Conservation (phyloP, 768 basidiomycete genomes). For the Chalciporus piperatus region DNA sequence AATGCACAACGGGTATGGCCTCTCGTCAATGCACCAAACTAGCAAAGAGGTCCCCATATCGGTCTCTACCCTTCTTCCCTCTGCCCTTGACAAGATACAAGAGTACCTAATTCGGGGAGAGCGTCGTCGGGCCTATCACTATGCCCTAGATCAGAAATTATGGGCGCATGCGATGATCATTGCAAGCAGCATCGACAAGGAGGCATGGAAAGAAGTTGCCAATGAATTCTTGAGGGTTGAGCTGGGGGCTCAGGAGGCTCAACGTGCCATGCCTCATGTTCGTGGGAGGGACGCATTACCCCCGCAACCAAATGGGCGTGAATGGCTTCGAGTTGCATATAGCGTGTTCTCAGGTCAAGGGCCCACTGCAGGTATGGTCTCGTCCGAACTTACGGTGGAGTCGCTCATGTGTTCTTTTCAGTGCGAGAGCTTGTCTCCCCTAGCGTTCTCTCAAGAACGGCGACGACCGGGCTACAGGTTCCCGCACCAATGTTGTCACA, state of each 20-base stretch:
- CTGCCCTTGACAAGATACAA: slow-evolving; percentile 74
- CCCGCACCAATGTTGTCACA: slow-evolving; percentile 32
- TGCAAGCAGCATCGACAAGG: slow-evolving; percentile 88
- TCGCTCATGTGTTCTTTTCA: slow-evolving; percentile 27
- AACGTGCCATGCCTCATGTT: slow-evolving; percentile 10
- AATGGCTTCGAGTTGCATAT: slow-evolving; percentile 77
- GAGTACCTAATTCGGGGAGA: slow-evolving; percentile 80
- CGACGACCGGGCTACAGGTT: slow-evolving; percentile 38
- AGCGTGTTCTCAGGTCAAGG: slow-evolving; percentile 85
- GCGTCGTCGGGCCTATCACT: slow-evolving; percentile 81
- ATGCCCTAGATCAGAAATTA: slow-evolving; percentile 81
- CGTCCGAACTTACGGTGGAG: background rate
- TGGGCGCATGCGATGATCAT: slow-evolving; percentile 98
- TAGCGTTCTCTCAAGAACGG: slow-evolving; percentile 44
- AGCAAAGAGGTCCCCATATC: slow-evolving; percentile 53
- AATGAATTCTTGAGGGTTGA: slow-evolving; percentile 82
- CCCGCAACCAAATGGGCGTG: slow-evolving; percentile 49
- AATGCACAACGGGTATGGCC: slow-evolving; percentile 17
- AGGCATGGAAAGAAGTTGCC: slow-evolving; percentile 89
- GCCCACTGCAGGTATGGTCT: slow-evolving; percentile 59
- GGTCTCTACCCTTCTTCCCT: slow-evolving; percentile 55
- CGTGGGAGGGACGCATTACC: slow-evolving; percentile 20
- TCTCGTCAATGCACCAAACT: slow-evolving; percentile 16
- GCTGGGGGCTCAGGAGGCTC: slow-evolving; percentile 45
- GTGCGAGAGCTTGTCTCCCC: slow-evolving; percentile 74